These are phyloP conservation scores for Calendula officinalis DNA, from an alignment of 129 eudicot species.

Conservation along the genomic window DNA sequence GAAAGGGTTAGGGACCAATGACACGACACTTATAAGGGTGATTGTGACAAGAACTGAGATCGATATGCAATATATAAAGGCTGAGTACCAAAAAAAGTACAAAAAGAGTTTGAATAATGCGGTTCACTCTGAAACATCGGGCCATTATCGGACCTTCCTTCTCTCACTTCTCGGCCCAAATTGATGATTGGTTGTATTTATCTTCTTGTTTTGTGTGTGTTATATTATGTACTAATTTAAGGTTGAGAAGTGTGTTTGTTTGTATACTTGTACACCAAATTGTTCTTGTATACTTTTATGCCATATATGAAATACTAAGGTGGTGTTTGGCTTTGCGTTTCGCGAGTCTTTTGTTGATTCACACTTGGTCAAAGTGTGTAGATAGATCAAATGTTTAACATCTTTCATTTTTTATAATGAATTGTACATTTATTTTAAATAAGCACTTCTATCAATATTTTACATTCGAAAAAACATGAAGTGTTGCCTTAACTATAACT, in stretches of 20 bases:
- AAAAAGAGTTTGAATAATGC: slow-evolving; percentile 49
- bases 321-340: slow-evolving; percentile 2
- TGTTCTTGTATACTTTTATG: slow-evolving; percentile 7
- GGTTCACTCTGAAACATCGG: slow-evolving; percentile 58
- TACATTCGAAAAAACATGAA: too few relatives aligned
- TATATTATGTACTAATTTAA: slow-evolving; percentile 5
- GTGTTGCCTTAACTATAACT: too few relatives aligned
- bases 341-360: not conserved
- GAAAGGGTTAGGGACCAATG: slow-evolving; percentile 65
- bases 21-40: slow-evolving; percentile 53
- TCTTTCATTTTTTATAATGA: too few relatives aligned
- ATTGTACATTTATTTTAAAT: too few relatives aligned
- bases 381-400: too few relatives aligned
- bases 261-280: slow-evolving; percentile 16
- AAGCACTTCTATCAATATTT: too few relatives aligned
- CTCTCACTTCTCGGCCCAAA: slow-evolving; percentile 54
- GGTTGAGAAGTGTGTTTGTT: slow-evolving; percentile 12
- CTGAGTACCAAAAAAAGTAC: slow-evolving; percentile 56
- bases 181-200: slow-evolving; percentile 1
- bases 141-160: slow-evolving; percentile 54
- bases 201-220: slow-evolving; percentile 12
- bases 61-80: slow-evolving; percentile 65
- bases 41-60: slow-evolving; percentile 62
- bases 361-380: too few relatives aligned
- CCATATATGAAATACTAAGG: not conserved